A percentile compares a stretch with the other conserved stretches of the same genome.
Evolutionary conservation across 305 asterid genomes (phyloP).

Genomic region (Solanum chacoense): DNA sequence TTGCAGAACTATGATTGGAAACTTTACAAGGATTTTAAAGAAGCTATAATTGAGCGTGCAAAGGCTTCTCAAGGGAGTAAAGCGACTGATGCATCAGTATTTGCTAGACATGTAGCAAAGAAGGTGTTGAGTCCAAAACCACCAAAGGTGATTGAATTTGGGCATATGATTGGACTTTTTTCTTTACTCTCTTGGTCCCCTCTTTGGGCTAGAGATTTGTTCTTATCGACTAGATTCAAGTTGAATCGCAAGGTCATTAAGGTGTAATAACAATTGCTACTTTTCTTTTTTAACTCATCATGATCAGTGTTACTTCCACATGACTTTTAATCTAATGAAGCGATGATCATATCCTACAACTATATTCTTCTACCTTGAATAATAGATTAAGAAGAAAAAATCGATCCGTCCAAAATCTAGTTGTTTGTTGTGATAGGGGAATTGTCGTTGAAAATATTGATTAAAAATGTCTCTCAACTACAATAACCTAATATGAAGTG

Average conservation of each 20-base stretch:
- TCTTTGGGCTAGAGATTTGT: conserved; percentile 50
- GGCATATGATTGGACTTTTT: conserved; percentile 53
- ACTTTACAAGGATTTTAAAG: conserved; percentile 34
- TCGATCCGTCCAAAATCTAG: not conserved
- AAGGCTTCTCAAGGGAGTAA: conserved; percentile 49
- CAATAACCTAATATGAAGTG: not conserved
- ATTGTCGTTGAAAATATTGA: too few species aligned
- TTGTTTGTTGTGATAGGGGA: not conserved
- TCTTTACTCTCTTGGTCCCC: conserved; percentile 41
- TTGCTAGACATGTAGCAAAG: conserved; percentile 45
- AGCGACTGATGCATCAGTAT: conserved; percentile 33
- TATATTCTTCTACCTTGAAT: not conserved
- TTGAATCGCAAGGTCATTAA: conserved; percentile 15
- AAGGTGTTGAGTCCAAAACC: conserved; percentile 39
- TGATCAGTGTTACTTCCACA: not conserved
- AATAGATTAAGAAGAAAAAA: not conserved
- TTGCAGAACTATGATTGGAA: conserved; percentile 47
- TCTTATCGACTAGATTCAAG: conserved; percentile 32
- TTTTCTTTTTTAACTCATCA: not conserved
- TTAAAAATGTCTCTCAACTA: not conserved
- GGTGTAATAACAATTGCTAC: not conserved
- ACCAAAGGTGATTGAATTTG: conserved; percentile 38
- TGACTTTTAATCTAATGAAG: not conserved
- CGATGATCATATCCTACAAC: not conserved
- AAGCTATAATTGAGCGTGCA: conserved; percentile 43